Percentiles rank a stretch among this genome's conserved stretches.
Conservation (phyloP, 2,329 filamentous ascomycete genomes). For the Purpureocillium takamizusanense region DNA sequence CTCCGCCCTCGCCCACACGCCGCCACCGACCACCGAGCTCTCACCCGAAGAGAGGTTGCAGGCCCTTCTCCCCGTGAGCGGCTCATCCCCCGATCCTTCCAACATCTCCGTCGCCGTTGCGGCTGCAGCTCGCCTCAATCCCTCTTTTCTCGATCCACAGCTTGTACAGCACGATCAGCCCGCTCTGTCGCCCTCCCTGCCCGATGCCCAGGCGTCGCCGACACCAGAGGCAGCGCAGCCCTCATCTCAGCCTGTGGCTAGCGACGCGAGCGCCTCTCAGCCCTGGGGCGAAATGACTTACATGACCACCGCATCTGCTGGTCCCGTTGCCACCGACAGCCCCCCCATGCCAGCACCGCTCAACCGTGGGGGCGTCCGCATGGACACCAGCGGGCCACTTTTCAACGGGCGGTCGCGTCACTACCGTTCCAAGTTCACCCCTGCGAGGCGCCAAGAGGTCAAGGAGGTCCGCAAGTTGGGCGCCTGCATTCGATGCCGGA, state of each 20-base stretch:
- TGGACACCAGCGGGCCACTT: conserved; percentile 35
- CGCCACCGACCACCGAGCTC: conserved; percentile 22
- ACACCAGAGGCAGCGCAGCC: conserved; percentile 4
- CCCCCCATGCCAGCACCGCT: conserved; percentile 20
- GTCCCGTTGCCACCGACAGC: conserved; percentile 19
- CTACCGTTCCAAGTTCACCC: conserved; percentile 47
- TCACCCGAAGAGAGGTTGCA: conserved; percentile 42
- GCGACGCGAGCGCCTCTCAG: conserved; percentile 21
- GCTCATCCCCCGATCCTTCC: conserved; percentile 31
- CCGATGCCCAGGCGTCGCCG: conserved; percentile 7
- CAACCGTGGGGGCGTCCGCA: conserved; percentile 40
- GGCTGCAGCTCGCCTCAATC: conserved; percentile 45
- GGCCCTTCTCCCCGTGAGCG: conserved; percentile 29
- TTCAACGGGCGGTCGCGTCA: conserved; percentile 42
- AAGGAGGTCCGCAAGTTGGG: conserved; percentile 56
- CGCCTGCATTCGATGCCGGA: conserved; percentile 57
- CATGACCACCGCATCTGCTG: conserved; percentile 25
- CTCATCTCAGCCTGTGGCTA: conserved; percentile 12
- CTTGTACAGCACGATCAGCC: conserved; percentile 23
- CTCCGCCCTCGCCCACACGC: conserved; percentile 13
- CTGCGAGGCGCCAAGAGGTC: conserved; percentile 52
- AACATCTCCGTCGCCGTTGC: conserved; percentile 48
- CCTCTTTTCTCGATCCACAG: conserved; percentile 45
- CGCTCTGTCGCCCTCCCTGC: conserved; percentile 17
- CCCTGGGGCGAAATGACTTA: conserved; percentile 48